These are phyloP conservation scores for Cordyceps javanica DNA, from an alignment of 2,329 filamentous ascomycete genomes.

Conservation along the genomic window DNA sequence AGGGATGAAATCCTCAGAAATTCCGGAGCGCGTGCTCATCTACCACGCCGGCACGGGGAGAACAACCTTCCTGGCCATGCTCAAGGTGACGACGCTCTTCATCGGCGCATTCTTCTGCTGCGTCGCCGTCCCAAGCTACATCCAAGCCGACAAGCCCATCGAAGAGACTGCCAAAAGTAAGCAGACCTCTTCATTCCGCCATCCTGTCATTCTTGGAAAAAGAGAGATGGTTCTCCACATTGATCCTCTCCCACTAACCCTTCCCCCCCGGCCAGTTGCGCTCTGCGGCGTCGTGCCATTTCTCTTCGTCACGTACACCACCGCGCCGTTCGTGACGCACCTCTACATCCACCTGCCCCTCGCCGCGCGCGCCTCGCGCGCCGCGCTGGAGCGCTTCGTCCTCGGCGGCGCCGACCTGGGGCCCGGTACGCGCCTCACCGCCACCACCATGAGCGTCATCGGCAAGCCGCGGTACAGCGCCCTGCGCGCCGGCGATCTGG, in stretches of 20 bases:
- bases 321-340: constrained; percentile 65
- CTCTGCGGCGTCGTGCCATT: constrained; percentile 59
- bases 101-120: constrained; percentile 60
- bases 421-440: constrained; percentile 38
- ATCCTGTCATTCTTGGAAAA: constrained; percentile 6
- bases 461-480: constrained; percentile 47
- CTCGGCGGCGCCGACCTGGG: constrained; percentile 39
- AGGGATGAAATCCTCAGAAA: no score
- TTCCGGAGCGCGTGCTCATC: constrained; percentile 57
- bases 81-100: constrained; percentile 67
- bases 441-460: constrained; percentile 51
- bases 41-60: constrained; percentile 68
- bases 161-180: constrained; percentile 32
- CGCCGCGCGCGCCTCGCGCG: constrained; percentile 55
- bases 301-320: constrained; percentile 56
- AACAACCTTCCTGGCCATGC: constrained; percentile 60
- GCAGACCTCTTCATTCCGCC: constrained; percentile 14
- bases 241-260: neutral
- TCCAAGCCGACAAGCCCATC: constrained; percentile 33
- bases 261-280: constrained; percentile 36
- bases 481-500: constrained; percentile 33
- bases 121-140: constrained; percentile 55
- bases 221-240: neutral
- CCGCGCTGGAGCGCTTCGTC: constrained; percentile 48
- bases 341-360: constrained; percentile 64